Base-by-base conservation (phyloP, 257 asterid genomes). In the Nicotiana tabacum region DNA sequence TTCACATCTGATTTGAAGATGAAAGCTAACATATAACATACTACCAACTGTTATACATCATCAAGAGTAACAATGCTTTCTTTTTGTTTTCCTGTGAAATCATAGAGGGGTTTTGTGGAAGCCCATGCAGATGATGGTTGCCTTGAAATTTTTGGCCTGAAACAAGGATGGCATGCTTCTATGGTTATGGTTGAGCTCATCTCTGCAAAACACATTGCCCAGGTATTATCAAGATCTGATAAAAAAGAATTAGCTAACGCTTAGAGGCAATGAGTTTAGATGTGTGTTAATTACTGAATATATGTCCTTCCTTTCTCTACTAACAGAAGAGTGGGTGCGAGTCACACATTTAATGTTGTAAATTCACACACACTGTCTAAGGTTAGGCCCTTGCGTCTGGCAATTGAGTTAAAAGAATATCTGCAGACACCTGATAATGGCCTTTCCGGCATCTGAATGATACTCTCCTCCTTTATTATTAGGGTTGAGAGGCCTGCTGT, bases 111-210 rank as follows among this genome's bases (percentile, higher is more conserved):
- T 80, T 94, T 94, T 70, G 93, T 94, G 35, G 89, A 92, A 84
- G 93, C 97, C 69, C 94, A 90, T 66, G 92, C 97, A 0, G 97
- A 94, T 85, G 97, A 94, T 43, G 97, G 98, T 74, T 86, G 80
- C 57, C 57, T 94, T 74, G 97, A 94, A 88, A 82, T 93, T 43
- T 93, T 94, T 66, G 98, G 97, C 76, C 85, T 94, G 57, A 94
- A 94, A 89, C 98, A 94, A 18, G 98, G 98, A 86, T 94, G 98
- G 98, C 98, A 94, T 86, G 98, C 98, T 81, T 94, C 98, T 35
- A 91, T 94, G 94, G 98, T 94, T 60, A 94, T 94, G 98, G 95
- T 85, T 74, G 97, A 94, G 84, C 87, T 94, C 56, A 94, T 94
- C 78, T 89, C 97, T 30, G 97, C 98, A 64, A 91, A 90, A 88